Percentiles rank a stretch among this genome's conserved stretches.
Evolutionary conservation across 768 basidiomycete genomes (phyloP).

Genomic region (Boletus coccyginus): DNA sequence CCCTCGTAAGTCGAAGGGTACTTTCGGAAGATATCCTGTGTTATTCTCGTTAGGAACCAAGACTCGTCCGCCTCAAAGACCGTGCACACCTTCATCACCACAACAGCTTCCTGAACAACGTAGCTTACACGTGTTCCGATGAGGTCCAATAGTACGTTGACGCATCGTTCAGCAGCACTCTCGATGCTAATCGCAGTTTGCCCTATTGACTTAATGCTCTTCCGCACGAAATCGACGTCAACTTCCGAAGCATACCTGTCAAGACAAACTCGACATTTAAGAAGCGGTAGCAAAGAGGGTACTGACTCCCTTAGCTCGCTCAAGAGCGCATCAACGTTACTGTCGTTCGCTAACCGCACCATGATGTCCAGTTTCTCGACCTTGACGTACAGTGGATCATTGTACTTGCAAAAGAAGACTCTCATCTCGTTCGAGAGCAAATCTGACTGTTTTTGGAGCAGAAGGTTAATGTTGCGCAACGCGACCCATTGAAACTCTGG

Average conservation of each 20-base stretch:
- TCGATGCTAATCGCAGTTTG: constrained; percentile 97
- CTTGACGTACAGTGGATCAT: constrained; percentile 98
- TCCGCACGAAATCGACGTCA: constrained; percentile 96
- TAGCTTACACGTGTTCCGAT: constrained; percentile 94
- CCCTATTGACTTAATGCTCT: constrained; percentile 93
- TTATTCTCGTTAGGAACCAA: not conserved
- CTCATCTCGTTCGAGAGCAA: constrained; percentile 95
- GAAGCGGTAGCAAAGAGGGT: not conserved
- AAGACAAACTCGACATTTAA: not conserved
- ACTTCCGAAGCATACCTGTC: constrained; percentile 92
- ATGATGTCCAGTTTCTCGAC: constrained; percentile 98
- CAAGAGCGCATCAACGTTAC: constrained; percentile 90
- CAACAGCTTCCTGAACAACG: constrained; percentile 96
- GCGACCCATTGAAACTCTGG: constrained; percentile 99
- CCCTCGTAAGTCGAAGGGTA: constrained; percentile 97
- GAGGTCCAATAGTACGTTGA: constrained; percentile 89
- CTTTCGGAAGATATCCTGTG: constrained; percentile 95
- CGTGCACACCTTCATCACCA: constrained; percentile 89
- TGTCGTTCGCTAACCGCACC: constrained; percentile 87
- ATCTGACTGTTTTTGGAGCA: constrained; percentile 90
- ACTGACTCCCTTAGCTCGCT: constrained; percentile 95
- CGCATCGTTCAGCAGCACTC: constrained; percentile 87
- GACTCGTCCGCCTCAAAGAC: not conserved
- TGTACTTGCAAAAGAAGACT: constrained; percentile 99
- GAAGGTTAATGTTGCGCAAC: constrained; percentile 91